These are phyloP conservation scores for Chamaenerion angustifolium DNA, from an alignment of 345 rosid species.

Conservation along the genomic window DNA sequence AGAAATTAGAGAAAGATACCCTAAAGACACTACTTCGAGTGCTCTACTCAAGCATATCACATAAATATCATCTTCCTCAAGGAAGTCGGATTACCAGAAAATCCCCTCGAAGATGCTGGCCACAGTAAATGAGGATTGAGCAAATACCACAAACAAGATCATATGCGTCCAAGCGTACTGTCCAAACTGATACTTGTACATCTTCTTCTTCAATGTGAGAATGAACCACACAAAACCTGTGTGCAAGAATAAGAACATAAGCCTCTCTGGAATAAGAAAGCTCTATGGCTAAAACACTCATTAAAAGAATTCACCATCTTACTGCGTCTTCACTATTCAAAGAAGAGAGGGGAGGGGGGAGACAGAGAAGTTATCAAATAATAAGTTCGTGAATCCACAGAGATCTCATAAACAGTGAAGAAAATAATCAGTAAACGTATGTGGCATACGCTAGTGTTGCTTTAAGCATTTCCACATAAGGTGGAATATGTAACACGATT, in stretches of 20 bases:
- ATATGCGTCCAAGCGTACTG: conserved; percentile 99
- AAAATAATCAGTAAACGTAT: too few species aligned
- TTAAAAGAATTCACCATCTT: too few species aligned
- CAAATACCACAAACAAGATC: conserved; percentile 91
- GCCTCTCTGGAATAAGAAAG: not conserved
- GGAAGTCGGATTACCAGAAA: conserved; percentile 43
- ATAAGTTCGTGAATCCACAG: not conserved
- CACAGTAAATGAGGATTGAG: conserved; percentile 94
- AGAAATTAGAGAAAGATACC: not conserved
- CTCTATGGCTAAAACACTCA: too few species aligned
- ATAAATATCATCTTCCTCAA: not conserved
- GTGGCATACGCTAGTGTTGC: too few species aligned
- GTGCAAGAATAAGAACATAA: conserved; percentile 2
- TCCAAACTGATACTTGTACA: conserved; percentile 99
- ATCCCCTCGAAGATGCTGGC: conserved; percentile 99
- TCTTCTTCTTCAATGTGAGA: conserved; percentile 85
- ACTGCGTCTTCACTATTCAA: not conserved
- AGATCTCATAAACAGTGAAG: too few species aligned
- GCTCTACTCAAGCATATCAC: not conserved
- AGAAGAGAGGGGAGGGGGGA: too few species aligned
- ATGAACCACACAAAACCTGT: conserved; percentile 99
- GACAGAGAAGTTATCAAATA: conserved; percentile 8
- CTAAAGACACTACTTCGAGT: not conserved
- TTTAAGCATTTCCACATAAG: too few species aligned
- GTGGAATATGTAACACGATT: too few species aligned